Base-by-base conservation (phyloP, 1,284 basidiomycete genomes). In the Sanghuangporus baumii region DNA sequence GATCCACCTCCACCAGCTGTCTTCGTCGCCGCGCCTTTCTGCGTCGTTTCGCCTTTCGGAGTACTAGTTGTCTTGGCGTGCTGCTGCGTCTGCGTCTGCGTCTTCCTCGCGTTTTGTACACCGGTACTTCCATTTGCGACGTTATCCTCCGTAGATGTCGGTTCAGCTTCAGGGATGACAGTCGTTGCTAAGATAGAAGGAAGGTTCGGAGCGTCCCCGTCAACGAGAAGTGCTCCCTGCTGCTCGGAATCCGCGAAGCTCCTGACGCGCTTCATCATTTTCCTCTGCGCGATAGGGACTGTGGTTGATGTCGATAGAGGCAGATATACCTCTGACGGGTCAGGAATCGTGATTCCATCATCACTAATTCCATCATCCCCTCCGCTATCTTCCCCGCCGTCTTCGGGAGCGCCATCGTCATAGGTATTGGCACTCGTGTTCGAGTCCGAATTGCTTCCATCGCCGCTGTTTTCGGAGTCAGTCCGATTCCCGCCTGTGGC, bases 1-100 rank as follows among this genome's bases (percentile, higher is more conserved):
- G 62, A 38, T 23, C 57, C 46, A 46, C 43, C 20, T 62, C 62
- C 47, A 66, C 59, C 8, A 12, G 55, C 50, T 7, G 65, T 66
- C 18, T 61, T 65, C n/a, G 67, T 59, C 20, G 52, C 61, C 16
- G 63, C 40, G 14, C 26, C 50, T 11, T 59, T 41, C 8, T 60
- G 59, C 36, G 59, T 56, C 12, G 61, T 14, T 34, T 57, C 31
- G 5, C 38, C 55, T 38, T 58, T 61, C 16, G 61, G 55, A 31
- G 47, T 51, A 34, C 18, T 12, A 7, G 59, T 57, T 12, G 59
- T 55, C 20, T 65, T 48, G 36, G 74, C 67, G 1, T 68, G 34
- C 59, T 70, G 69, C 31, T 74, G 67, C 3, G 67, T 41, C 55
- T 74, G 67, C 3, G 67, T 41, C 55, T 70, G 70, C 14, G 67